Evolutionary conservation across 345 rosid species (phyloP).

Genomic region (Anacardium occidentale): DNA sequence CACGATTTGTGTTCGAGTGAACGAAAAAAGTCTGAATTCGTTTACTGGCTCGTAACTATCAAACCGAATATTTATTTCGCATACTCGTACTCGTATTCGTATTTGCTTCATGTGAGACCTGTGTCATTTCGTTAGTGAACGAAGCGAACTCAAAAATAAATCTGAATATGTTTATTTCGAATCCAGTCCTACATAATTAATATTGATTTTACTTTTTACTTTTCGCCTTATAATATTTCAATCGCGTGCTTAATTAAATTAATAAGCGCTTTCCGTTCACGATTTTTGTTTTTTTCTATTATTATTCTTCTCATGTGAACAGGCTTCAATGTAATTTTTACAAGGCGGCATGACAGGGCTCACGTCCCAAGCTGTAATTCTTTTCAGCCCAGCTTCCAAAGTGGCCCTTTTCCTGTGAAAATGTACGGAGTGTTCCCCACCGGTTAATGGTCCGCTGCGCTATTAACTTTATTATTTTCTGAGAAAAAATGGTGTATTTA

Average conservation of each 20-base stretch:
- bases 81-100: no score
- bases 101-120: no score
- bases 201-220: not conserved
- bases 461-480: not conserved
- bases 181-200: not conserved
- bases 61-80: no score
- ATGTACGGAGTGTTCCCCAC: not conserved
- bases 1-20: no score
- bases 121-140: no score
- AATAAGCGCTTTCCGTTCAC: not conserved
- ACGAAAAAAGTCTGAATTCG: no score
- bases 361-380: not conserved
- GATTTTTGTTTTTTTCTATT: not conserved
- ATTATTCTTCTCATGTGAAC: not conserved
- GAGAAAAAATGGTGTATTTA: not conserved
- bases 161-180: no score
- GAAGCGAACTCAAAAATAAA: no score
- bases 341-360: not conserved
- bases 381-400: conserved; percentile 3
- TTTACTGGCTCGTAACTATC: no score
- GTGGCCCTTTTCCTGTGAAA: not conserved
- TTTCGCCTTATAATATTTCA: not conserved
- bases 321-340: conserved; percentile 2
- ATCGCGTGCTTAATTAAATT: conserved; percentile 16
- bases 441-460: not conserved